Evolutionary conservation across 129 eudicot species (phyloP).

Genomic region (Arctium lappa): DNA sequence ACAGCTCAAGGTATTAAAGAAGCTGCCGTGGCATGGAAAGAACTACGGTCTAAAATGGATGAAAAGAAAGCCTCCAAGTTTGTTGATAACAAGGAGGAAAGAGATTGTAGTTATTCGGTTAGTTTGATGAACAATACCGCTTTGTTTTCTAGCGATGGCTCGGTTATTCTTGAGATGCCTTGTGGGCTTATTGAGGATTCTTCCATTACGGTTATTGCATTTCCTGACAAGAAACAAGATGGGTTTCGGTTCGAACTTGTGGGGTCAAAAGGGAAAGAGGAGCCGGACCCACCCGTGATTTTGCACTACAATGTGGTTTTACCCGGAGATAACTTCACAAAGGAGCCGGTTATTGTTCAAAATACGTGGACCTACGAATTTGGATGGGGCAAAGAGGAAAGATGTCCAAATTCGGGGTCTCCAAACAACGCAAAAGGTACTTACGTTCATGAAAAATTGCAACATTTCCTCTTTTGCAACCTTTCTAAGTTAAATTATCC

Average conservation of each 20-base stretch:
- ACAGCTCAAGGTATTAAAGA: constrained; percentile 80
- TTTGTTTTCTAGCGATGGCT: constrained; percentile 23
- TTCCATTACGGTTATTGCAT: constrained; percentile 73
- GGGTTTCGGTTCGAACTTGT: constrained; percentile 67
- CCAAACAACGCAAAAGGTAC: constrained; percentile 51
- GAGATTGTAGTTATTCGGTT: constrained; percentile 61
- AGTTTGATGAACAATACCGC: constrained; percentile 31
- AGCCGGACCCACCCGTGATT: constrained; percentile 51
- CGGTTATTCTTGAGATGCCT: constrained; percentile 53
- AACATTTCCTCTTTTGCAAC: neutral
- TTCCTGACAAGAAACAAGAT: constrained; percentile 55
- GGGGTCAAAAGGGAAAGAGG: constrained; percentile 46
- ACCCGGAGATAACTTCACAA: constrained; percentile 78
- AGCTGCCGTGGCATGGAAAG: constrained; percentile 71
- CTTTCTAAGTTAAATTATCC: neutral
- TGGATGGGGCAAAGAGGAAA: constrained; percentile 89
- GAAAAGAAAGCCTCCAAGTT: constrained; percentile 31
- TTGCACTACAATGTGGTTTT: constrained; percentile 63
- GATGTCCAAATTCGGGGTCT: constrained; percentile 65
- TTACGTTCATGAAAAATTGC: neutral
- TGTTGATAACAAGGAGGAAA: constrained; percentile 13
- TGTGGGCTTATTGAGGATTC: constrained; percentile 92
- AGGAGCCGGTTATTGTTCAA: constrained; percentile 73
- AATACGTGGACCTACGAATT: constrained; percentile 74
- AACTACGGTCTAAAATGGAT: constrained; percentile 37